Evolutionary conservation across 306 rosid species (phyloP).

Genomic region (Cajanus cajan): DNA sequence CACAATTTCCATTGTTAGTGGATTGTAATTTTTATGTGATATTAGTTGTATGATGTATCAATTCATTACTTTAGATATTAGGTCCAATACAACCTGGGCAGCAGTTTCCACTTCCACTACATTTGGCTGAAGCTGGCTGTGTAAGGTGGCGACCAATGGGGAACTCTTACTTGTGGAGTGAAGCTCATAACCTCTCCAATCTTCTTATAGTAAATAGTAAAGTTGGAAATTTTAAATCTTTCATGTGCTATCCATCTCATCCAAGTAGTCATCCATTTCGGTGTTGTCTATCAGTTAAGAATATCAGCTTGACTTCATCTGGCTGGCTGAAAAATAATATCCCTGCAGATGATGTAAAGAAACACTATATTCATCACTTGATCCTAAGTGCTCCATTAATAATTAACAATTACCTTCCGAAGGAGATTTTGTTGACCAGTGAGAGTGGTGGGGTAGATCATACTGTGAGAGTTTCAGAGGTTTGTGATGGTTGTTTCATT

Average conservation of each 20-base stretch:
- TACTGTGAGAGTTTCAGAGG: slow-evolving; percentile 70
- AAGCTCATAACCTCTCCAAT: slow-evolving; percentile 75
- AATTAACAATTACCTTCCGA: slow-evolving; percentile 78
- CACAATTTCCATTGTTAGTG: not conserved
- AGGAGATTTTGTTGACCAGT: slow-evolving; percentile 58
- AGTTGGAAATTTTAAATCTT: slow-evolving; percentile 75
- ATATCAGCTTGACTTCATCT: slow-evolving; percentile 56
- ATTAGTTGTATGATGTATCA: slow-evolving; percentile 9
- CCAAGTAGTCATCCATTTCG: slow-evolving; percentile 87
- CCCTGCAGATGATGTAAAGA: slow-evolving; percentile 44
- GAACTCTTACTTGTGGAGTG: slow-evolving; percentile 88
- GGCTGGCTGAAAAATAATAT: slow-evolving; percentile 44
- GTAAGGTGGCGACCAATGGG: slow-evolving; percentile 95
- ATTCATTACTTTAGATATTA: slow-evolving; percentile 59
- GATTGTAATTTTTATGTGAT: not conserved
- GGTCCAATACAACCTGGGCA: slow-evolving; percentile 90
- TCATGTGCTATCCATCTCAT: slow-evolving; percentile 89
- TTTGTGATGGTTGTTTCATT: slow-evolving; percentile 42
- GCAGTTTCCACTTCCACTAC: slow-evolving; percentile 88
- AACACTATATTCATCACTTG: slow-evolving; percentile 67
- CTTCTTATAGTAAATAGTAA: slow-evolving; percentile 66
- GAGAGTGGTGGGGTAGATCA: slow-evolving; percentile 77
- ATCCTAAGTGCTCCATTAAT: slow-evolving; percentile 72
- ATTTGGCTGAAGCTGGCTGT: slow-evolving; percentile 93
- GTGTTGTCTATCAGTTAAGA: slow-evolving; percentile 78